Base-by-base conservation (phyloP, 805 yeast genomes). In the Isabelozyma rhagii region DNA sequence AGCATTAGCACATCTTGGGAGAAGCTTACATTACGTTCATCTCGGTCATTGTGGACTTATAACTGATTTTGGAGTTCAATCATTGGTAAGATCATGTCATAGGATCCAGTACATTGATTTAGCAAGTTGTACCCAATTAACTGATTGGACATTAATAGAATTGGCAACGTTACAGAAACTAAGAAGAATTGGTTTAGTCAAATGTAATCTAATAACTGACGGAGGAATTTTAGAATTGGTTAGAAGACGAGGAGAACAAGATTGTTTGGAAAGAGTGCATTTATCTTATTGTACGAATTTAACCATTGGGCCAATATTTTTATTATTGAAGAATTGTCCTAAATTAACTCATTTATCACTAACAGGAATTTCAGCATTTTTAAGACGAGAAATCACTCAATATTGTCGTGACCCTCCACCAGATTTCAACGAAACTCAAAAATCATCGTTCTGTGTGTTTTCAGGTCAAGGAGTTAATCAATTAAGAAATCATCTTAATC, bases 401-500 rank as follows among this genome's bases (percentile, higher is more conserved):
- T 92, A 83, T 67, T 92, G 97, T 66, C 84, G 98, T 28, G 88
- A 85, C 8, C 94, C 98, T 1, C 98, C 99, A 4, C 82, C 87
- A 10, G 97, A 91, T 59, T 92, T 94, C 65, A 91, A 85, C 47
- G 89, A 85, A 49, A 86, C 86, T 59, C 99, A 94, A 66, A 85
- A 85, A 55, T 79, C 84, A 18, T 78, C 88, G 45, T 93, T 94
- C 62, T 93, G 98, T 71, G 99, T 93, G 10, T 94, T 91, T 63
- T 85, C 93, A 34, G 98, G 98, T 1, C 82, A 81, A 51, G 97
- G 97, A 8, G 97, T 94, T 14, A 80, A 75, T 45, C 81, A 82
- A 51, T 75, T 93, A 54, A 80, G 97, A 54, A 83, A 81, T 40
- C 85, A 87, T 63, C 75, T 93, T 44, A 83, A 78, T 60, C 67